Conservation (phyloP, 805 yeast species). For the Wickerhamomyces subpelliculosus region DNA sequence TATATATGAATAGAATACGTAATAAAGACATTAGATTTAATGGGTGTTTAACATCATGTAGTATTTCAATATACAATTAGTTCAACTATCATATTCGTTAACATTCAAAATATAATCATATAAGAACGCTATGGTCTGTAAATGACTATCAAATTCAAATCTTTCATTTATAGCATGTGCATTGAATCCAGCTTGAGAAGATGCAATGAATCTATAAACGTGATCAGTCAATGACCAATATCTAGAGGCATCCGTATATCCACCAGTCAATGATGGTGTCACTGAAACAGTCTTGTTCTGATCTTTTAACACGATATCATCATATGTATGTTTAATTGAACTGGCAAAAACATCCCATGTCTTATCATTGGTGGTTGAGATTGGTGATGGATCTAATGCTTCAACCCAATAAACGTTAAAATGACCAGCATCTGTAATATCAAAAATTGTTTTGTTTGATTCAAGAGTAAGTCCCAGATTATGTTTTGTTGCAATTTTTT, state of each 20-base stretch:
- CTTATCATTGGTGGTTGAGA: slow-evolving; percentile 37
- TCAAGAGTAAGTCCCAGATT: slow-evolving; percentile 36
- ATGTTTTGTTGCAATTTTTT: slow-evolving; percentile 38
- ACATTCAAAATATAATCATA: slow-evolving; percentile 35
- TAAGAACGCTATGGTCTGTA: slow-evolving; percentile 50
- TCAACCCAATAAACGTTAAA: slow-evolving; percentile 15
- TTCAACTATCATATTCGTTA: slow-evolving; percentile 3
- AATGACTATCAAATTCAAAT: slow-evolving; percentile 46
- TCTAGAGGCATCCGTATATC: slow-evolving; percentile 55
- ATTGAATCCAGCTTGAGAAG: slow-evolving; percentile 19
- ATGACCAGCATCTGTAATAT: slow-evolving; percentile 20
- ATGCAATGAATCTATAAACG: slow-evolving; percentile 41
- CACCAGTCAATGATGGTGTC: slow-evolving; percentile 47
- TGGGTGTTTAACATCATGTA: not conserved
- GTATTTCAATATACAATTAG: not conserved
- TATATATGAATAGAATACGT: not conserved
- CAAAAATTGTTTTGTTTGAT: slow-evolving; percentile 19
- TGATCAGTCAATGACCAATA: slow-evolving; percentile 51
- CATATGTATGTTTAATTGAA: slow-evolving; percentile 45
- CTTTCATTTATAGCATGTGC: slow-evolving; percentile 64
- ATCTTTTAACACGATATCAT: slow-evolving; percentile 34
- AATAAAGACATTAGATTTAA: not conserved
- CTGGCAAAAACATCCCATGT: slow-evolving; percentile 54
- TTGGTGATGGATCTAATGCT: slow-evolving; percentile 44
- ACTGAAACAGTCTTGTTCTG: slow-evolving; percentile 13